These are phyloP conservation scores for Thielaviopsis populi DNA, from an alignment of 2,329 filamentous ascomycete genomes.

Conservation along the genomic window DNA sequence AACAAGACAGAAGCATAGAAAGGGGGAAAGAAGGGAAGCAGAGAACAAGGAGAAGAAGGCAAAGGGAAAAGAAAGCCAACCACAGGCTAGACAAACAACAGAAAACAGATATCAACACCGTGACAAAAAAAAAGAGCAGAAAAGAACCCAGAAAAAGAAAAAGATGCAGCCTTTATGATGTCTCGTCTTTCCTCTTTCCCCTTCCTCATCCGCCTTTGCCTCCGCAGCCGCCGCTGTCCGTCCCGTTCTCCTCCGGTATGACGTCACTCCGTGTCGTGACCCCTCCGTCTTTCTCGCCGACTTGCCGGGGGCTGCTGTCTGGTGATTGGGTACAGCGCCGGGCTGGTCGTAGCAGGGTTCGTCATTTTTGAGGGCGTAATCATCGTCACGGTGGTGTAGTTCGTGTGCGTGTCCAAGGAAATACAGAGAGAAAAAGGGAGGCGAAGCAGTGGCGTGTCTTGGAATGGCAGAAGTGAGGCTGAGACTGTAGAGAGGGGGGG, in stretches of 20 bases:
- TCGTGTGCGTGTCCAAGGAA: background rate
- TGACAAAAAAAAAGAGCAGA: background rate
- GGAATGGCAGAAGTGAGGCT: too few species aligned
- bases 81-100: slow-evolving; percentile 7
- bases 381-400: background rate
- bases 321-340: too few species aligned
- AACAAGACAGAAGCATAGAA: slow-evolving; percentile 7
- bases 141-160: slow-evolving; percentile 1
- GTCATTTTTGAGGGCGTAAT: background rate
- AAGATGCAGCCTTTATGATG: background rate
- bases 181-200: background rate
- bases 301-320: background rate
- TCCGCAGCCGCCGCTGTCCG: background rate
- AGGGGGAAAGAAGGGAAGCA: background rate
- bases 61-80: slow-evolving; percentile 1
- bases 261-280: background rate
- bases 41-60: background rate
- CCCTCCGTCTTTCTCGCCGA: background rate
- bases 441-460: background rate
- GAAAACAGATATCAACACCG: slow-evolving; percentile 6
- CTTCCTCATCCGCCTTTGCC: background rate
- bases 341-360: too few species aligned
- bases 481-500: background rate
- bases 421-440: background rate
- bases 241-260: background rate